Base-by-base conservation (phyloP, 371 early-diverging fungal genomes). In the Dipsacomyces acuminosporus region DNA sequence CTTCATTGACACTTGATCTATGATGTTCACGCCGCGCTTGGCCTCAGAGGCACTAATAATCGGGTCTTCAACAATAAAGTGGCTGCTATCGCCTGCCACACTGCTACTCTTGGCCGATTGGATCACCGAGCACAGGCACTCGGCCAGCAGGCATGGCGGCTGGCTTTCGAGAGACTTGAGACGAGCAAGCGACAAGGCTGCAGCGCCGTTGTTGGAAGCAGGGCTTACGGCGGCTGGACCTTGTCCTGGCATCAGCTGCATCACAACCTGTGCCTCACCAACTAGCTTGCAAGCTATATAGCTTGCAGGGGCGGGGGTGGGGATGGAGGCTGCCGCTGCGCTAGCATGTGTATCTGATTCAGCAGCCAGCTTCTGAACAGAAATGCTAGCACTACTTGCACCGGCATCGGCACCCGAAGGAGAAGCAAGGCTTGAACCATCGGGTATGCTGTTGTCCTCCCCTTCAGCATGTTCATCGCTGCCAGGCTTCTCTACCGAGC, bases 1-100 rank as follows among this genome's bases (percentile, higher is more conserved):
- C 3, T 46, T 25, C 24, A n/a, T 62, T 7, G 69, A 43, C 23
- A 69, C 41, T 38, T 63, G 62, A 35, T 59, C 64, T 1, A 63
- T 42, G 1, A 69, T 15, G 19, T 47, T 58, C 20, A 46, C 25
- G 21, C 41, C 38, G 23, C 62, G 59, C 51, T 51, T 62, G 21
- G 69, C 69, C 6, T 58, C 34, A 0, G 56, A 51, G 3, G 43
- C 63, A 23, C 69, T 63, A 40, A 69, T 58, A n/a, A 69, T 69
- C 15, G 69, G 64, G 11, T 63, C 45, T 5, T 69, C 63, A 21
- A 58, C 42, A 7, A 63, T 44, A 48, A 69, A 69, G 17, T 36
- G 46, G 25, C 59, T 59, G 38, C 38, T n/a, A 11, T 5, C 11
- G 15, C 3, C 15, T n/a, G 38, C 38, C n/a, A 35, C 41, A 17